Evolutionary conservation across 1,139 yeast species (phyloP), one percentile per base, ranked within the genome.

Genomic region (Hansenula sp.): DNA sequence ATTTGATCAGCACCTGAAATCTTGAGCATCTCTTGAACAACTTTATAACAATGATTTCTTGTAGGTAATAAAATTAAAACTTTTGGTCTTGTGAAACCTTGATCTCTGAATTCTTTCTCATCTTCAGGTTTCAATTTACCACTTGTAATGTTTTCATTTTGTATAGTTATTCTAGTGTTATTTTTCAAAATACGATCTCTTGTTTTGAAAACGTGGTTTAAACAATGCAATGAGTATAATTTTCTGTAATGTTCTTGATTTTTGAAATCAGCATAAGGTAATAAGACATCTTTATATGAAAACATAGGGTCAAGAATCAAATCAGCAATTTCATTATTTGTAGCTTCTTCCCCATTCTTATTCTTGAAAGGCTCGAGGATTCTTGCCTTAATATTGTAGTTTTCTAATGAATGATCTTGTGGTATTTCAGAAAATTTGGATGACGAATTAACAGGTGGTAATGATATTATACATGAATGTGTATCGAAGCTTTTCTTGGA

Each of bases 71-170:
- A 64, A 6, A 92, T 78, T 42, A 92, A 67, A 2, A 84, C 90
- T 56, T 89, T 90, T 1, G 98, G 96, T 46, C 97, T 73, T 0
- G 97, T 90, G 57, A 89, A 94, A 14, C 98, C 97, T 61, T 92
- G 98, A 60, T 92, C 98, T 44, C 95, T 68, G 45, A 75, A 71
- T 53, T 88, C 96, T 25, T 71, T 64, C 43, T 73, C 79, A 12
- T 65, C 68, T n/a, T 64, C 58, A 0, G 60, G 60, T 25, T 50
- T 57, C 19, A 60, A 27, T 29, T 57, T 52, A 1, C 79, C 79
- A 25, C 60, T 58, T 37, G 69, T 65, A 28, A 67, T 56, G 48
- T 66, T 68, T 52, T 70, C 82, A 42, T 65, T 62, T 36, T 68
- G 68, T 13, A 64, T 57, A 22, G 69, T 66, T 37, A 82, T 62